Evolutionary conservation across 305 asterid species (phyloP), one percentile per base, ranked within the genome.

Genomic region (Solanum aculeatissimum): DNA sequence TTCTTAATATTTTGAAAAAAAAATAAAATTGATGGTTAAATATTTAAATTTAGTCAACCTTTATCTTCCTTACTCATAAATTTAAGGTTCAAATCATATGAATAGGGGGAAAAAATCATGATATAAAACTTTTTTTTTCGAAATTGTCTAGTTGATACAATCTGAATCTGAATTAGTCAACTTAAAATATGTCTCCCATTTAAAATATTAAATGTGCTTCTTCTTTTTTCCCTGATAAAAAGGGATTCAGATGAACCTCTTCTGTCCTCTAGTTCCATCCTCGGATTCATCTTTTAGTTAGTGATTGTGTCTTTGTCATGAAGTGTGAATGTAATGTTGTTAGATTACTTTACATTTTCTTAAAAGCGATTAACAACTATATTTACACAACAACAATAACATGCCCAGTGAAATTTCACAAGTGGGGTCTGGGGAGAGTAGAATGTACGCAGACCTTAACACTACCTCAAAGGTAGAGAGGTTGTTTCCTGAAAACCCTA

Each of bases 51-150:
- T 58, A 21, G 32, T 58, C 29, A 29, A 29, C 32, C 32, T 29
- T 29, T 29, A 29, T 1, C 0, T 0, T 12, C 0, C 0, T 2
- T 55, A 55, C 19, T 55, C 0, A 21, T 1, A 58, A 58, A 7
- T 58, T 23, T 60, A 0, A 23, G 68, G 16, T 60, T 60, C 9
- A 60, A 60, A 8, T 60, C 32, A 0, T 60, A 2, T 9, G 11
- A 7, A 8, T 43, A 29, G 2, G 32, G 11, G 8, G 9, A 3
- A 7, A 43, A 43, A 9, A 7, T 9, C 2, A 7, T 43, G 10
- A 7, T 43, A 43, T 7, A 2, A 43, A 43, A 11, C 10, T 1
- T 43, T 43, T 7, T 7, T 43, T 10, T 10, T 43, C 47, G 8
- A 7, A 43, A 43, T 7, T 43, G 13, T 7, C 13, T 43, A 14